Evolutionary conservation across 1,284 basidiomycete species (phyloP).

Genomic region (Tausonia pullulans): DNA sequence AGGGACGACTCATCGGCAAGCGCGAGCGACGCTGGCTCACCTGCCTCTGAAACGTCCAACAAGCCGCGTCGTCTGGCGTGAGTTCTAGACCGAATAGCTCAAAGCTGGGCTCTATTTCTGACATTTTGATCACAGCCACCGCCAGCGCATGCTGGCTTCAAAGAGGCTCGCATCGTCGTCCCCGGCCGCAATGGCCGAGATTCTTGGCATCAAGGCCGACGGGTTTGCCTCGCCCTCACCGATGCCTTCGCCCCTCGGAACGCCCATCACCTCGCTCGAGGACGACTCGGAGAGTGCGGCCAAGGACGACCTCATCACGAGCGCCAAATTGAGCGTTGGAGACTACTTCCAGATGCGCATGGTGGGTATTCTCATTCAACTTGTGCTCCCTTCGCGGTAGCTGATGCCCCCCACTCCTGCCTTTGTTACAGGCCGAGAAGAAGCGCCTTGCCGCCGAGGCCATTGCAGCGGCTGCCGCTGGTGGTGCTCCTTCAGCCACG

Average conservation of each 20-base stretch:
- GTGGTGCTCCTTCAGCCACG: not conserved
- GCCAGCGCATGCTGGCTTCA: constrained; percentile 3
- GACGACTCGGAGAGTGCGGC: not conserved
- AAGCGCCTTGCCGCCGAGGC: not conserved
- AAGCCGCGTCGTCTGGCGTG: constrained; percentile 4
- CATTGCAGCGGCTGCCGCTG: not conserved
- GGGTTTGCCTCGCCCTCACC: not conserved
- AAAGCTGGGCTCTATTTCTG: not conserved
- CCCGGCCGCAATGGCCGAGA: constrained; percentile 14
- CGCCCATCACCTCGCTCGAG: constrained; percentile 5
- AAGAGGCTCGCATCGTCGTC: constrained; percentile 8
- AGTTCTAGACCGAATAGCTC: not conserved
- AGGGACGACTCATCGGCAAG: not conserved
- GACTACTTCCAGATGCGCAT: constrained; percentile 17
- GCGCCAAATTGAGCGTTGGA: constrained; percentile 4
- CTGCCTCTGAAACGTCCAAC: not conserved
- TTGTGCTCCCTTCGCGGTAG: too few relatives aligned
- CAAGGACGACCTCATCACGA: constrained; percentile 5
- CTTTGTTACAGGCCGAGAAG: not conserved
- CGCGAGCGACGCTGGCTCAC: not conserved
- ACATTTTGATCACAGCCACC: not conserved
- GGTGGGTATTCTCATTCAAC: constrained; percentile 5
- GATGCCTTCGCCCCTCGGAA: not conserved
- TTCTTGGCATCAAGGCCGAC: constrained; percentile 9
- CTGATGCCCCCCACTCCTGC: too few relatives aligned